These are phyloP conservation scores for Thelonectria discophora DNA, from an alignment of 2,329 filamentous ascomycete species.

Conservation along the genomic window DNA sequence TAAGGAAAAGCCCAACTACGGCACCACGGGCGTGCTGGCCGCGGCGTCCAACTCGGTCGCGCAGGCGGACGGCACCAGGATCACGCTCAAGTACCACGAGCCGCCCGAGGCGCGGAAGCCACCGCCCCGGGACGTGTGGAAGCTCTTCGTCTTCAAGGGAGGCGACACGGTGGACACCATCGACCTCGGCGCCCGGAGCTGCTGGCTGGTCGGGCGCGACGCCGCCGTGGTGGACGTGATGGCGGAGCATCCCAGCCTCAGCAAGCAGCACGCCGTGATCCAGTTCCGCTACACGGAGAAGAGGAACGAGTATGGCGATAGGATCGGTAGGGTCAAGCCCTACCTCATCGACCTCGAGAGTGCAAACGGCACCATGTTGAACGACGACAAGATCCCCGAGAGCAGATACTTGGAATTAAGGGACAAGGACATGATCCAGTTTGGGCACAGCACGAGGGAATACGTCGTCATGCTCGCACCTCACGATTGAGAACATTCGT, in stretches of 20 bases:
- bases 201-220: constrained; percentile 91
- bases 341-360: constrained; percentile 95
- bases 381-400: constrained; percentile 75
- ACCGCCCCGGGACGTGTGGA: constrained; percentile 80
- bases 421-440: constrained; percentile 88
- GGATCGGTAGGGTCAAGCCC: constrained; percentile 79
- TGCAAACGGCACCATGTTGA: constrained; percentile 87
- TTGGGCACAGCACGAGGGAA: constrained; percentile 88
- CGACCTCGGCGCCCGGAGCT: constrained; percentile 77
- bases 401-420: constrained; percentile 86
- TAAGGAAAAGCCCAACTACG: constrained; percentile 90
- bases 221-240: constrained; percentile 80
- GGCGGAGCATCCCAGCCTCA: constrained; percentile 90
- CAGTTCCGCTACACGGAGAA: constrained; percentile 90
- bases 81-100: constrained; percentile 95
- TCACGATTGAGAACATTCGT: constrained; percentile 46
- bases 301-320: constrained; percentile 87
- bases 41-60: constrained; percentile 83
- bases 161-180: constrained; percentile 82
- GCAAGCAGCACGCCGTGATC: constrained; percentile 94
- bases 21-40: constrained; percentile 80
- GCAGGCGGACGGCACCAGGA: constrained; percentile 75
- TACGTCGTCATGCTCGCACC: constrained; percentile 91
- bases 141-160: constrained; percentile 92
- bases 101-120: constrained; percentile 92